Evolutionary conservation across 2,329 filamentous ascomycete species (phyloP), one percentile per base, ranked within the genome.

Genomic region (Saccharata proteae): DNA sequence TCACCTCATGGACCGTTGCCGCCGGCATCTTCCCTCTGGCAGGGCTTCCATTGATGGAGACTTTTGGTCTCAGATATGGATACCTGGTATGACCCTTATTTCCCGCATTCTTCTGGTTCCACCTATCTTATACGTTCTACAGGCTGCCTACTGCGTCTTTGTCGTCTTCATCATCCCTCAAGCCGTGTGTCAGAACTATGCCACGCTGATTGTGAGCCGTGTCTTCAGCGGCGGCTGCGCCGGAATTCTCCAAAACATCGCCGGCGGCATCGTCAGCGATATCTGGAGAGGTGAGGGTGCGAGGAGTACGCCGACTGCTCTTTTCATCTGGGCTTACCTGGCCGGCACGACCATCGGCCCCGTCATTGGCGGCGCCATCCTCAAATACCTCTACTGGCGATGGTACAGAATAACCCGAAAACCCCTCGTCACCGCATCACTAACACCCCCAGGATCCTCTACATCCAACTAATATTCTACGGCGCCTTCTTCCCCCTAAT

Each of bases 401-500:
- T 58, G 55, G 51, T n/a, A n/a, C n/a, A n/a, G n/a, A n/a, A n/a
- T n/a, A n/a, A n/a, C n/a, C n/a, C 42, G 19, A 18, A 26, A 25
- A 5, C 10, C 10, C 24, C 15, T 14, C 7, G n/a, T 8, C 25
- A 12, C 13, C 16, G 12, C 10, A 8, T n/a, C 25, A 5, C n/a
- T 25, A 19, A 19, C 4, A n/a, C n/a, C n/a, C n/a, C n/a, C n/a
- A n/a, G n/a, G n/a, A 52, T 58, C 29, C 54, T 56, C 40, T 56
- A 52, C 39, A 51, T 52, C 23, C 53, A 58, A 34, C 41, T 58
- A 5, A 29, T 32, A 18, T 50, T 51, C 45, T 64, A 65, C 25
- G 59, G 52, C 13, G 52, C 52, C 3, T 41, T 65, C 2, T 46
- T 64, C 6, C 54, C 54, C 0, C 19, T 65, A 10, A 53, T 55